These are phyloP conservation scores for Clavulina sp. DNA, from an alignment of 768 basidiomycete species.

Conservation along the genomic window DNA sequence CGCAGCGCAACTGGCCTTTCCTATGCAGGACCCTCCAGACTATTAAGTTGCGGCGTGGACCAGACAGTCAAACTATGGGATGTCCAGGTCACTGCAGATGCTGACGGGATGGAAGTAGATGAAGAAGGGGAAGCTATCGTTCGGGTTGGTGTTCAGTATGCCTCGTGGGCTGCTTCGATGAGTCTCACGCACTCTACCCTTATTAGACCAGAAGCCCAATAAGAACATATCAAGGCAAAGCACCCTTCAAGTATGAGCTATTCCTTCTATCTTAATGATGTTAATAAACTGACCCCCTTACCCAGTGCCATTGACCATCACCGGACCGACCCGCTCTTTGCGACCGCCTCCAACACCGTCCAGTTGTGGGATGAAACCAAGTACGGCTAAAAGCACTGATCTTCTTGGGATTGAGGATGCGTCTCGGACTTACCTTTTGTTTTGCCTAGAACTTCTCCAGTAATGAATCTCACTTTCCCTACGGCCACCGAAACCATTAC, in stretches of 20 bases:
- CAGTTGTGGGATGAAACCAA: slow-evolving; percentile 98
- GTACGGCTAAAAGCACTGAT: slow-evolving; percentile 24
- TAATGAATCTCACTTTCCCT: slow-evolving; percentile 77
- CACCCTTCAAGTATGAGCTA: slow-evolving; percentile 65
- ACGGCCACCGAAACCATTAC: slow-evolving; percentile 79
- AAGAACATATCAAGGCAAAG: slow-evolving; percentile 67
- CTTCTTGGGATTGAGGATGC: neutral
- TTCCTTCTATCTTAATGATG: no score
- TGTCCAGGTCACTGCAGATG: slow-evolving; percentile 14
- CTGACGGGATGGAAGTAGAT: slow-evolving; percentile 14
- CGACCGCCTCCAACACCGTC: slow-evolving; percentile 81
- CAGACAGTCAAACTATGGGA: slow-evolving; percentile 73
- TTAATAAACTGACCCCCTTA: slow-evolving; percentile 1
- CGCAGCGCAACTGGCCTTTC: slow-evolving; percentile 72
- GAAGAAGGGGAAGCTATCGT: slow-evolving; percentile 8
- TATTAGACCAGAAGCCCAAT: slow-evolving; percentile 35
- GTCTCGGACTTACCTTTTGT: no score
- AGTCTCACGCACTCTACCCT: slow-evolving; percentile 3
- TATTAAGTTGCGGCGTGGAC: slow-evolving; percentile 72
- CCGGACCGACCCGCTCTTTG: slow-evolving; percentile 72
- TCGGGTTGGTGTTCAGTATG: neutral
- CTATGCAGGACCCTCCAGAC: slow-evolving; percentile 42
- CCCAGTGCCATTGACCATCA: slow-evolving; percentile 87
- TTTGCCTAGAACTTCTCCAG: slow-evolving; percentile 47
- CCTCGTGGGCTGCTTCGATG: neutral